Evolutionary conservation across 176 grass and related monocot genomes (phyloP).

Genomic region (Rhynchospora pubera): DNA sequence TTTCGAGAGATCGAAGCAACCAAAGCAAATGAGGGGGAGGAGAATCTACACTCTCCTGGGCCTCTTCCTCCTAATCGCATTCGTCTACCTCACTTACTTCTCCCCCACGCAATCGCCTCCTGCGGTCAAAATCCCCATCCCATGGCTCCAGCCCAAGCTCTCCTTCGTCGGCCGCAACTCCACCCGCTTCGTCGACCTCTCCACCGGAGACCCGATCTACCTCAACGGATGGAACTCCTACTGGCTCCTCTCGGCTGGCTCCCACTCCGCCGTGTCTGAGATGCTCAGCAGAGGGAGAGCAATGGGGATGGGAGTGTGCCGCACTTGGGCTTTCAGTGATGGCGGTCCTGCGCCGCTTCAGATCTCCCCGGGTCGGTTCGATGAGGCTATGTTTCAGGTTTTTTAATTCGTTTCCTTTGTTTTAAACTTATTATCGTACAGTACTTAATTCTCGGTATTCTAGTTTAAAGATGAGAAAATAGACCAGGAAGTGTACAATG

Average conservation of each 20-base stretch:
- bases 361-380: slow-evolving; percentile 74
- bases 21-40: slow-evolving; percentile 26
- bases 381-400: slow-evolving; percentile 74
- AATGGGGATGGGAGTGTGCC: slow-evolving; percentile 74
- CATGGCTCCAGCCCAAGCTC: slow-evolving; percentile 80
- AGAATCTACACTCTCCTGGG: slow-evolving; percentile 55
- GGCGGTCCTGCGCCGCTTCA: slow-evolving; percentile 66
- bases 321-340: slow-evolving; percentile 80
- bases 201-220: slow-evolving; percentile 48
- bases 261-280: slow-evolving; percentile 35
- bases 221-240: slow-evolving; percentile 98
- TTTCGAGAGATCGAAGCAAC: background rate
- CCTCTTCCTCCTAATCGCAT: slow-evolving; percentile 46
- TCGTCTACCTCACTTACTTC: slow-evolving; percentile 50
- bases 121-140: slow-evolving; percentile 47
- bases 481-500: no score
- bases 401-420: background rate
- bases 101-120: slow-evolving; percentile 13
- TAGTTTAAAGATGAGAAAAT: no score
- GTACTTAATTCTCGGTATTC: no score
- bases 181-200: slow-evolving; percentile 57
- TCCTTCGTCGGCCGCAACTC: slow-evolving; percentile 46
- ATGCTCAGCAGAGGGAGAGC: slow-evolving; percentile 63
- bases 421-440: no score
- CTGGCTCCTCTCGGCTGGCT: slow-evolving; percentile 58